Conservation (phyloP, 176 grass and related monocot species). For the Calamus simplicifolius region DNA sequence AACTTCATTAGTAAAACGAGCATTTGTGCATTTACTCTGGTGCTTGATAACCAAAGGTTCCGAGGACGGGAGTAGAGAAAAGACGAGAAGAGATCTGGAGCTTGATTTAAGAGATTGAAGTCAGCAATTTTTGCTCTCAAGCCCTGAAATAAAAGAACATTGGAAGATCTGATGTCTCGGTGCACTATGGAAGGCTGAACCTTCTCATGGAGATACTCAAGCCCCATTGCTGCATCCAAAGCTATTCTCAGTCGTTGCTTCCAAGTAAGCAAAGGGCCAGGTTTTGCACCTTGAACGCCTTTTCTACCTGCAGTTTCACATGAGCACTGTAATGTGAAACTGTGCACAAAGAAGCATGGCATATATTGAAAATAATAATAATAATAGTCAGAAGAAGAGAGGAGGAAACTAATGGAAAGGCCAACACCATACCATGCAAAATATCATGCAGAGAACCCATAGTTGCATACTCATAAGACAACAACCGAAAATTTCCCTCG, state of each 20-base stretch:
- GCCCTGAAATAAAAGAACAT: constrained; percentile 55
- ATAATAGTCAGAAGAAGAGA: too few species aligned
- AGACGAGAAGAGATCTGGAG: constrained; percentile 43
- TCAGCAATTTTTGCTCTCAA: constrained; percentile 51
- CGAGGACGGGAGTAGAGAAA: constrained; percentile 43
- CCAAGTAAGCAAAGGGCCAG: constrained; percentile 40
- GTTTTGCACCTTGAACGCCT: background rate
- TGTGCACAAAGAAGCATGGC: too few species aligned
- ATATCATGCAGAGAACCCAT: constrained; percentile 45
- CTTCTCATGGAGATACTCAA: constrained; percentile 69
- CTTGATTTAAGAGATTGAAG: constrained; percentile 67
- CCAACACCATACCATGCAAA: constrained; percentile 1
- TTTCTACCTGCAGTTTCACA: background rate
- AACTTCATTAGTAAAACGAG: too few species aligned
- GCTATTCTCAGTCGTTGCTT: constrained; percentile 39
- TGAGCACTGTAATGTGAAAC: too few species aligned
- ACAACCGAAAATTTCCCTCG: background rate
- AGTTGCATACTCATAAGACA: constrained; percentile 1
- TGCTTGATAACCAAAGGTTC: constrained; percentile 57
- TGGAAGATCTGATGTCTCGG: constrained; percentile 52
- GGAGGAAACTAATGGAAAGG: background rate
- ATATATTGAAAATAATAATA: too few species aligned
- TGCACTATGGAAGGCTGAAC: constrained; percentile 37
- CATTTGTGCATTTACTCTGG: constrained; percentile 32
- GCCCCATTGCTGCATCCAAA: constrained; percentile 46